Percentiles rank a stretch among this genome's conserved stretches.
Evolutionary conservation across 129 eudicot genomes (phyloP).

Genomic region (Apium graveolens): DNA sequence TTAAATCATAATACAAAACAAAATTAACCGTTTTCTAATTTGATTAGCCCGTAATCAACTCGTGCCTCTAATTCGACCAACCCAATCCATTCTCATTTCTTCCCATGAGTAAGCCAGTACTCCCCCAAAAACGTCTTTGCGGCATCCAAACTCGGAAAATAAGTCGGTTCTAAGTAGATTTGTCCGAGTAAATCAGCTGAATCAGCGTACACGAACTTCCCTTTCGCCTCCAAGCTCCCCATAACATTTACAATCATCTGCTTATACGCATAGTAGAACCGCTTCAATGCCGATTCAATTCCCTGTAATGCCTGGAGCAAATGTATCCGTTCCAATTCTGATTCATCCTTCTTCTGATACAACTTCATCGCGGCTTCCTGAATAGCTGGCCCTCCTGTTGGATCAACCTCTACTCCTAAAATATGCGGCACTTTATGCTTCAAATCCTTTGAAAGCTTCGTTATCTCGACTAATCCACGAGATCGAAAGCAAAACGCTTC

Average conservation of each 20-base stretch:
- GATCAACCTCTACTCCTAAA: conserved; percentile 79
- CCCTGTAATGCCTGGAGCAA: conserved; percentile 74
- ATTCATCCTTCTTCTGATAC: conserved; percentile 35
- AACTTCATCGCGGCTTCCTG: conserved; percentile 84
- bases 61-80: neutral
- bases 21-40: neutral
- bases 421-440: conserved; percentile 74
- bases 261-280: conserved; percentile 60
- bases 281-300: conserved; percentile 68
- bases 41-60: neutral
- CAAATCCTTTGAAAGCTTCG: conserved; percentile 53
- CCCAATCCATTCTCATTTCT: conserved; percentile 2
- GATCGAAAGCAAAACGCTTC: conserved; percentile 79
- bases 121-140: conserved; percentile 86
- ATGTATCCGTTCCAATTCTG: conserved; percentile 40
- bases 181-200: conserved; percentile 56
- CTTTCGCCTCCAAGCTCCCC: conserved; percentile 82
- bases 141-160: conserved; percentile 93
- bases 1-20: neutral
- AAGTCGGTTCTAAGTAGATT: conserved; percentile 65
- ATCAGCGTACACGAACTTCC: conserved; percentile 32
- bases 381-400: conserved; percentile 78
- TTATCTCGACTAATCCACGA: conserved; percentile 38
- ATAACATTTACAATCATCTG: conserved; percentile 58
- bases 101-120: conserved; percentile 43